A percentile compares a stretch with the other conserved stretches of the same genome.
These are phyloP conservation scores for Starmerella etchellsii DNA, from an alignment of 805 yeast species.

Conservation along the genomic window DNA sequence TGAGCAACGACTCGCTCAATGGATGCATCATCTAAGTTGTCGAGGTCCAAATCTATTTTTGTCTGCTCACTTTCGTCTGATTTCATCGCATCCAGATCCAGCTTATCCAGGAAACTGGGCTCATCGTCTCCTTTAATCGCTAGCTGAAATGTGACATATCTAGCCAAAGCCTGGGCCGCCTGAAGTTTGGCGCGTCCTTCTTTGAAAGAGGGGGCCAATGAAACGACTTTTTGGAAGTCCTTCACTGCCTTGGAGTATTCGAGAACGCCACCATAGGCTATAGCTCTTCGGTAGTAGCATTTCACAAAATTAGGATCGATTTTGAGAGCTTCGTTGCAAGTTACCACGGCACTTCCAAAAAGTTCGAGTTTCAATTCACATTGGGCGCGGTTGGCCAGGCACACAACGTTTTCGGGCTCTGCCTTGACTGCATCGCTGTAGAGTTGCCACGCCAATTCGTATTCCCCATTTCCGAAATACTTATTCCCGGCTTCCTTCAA, in stretches of 20 bases:
- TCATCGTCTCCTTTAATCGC: constrained; percentile 72
- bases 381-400: constrained; percentile 74
- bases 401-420: constrained; percentile 49
- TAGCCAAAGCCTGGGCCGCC: constrained; percentile 52
- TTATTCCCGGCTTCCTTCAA: constrained; percentile 58
- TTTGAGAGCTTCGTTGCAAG: constrained; percentile 58
- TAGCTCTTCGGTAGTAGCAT: constrained; percentile 79
- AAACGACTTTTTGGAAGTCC: constrained; percentile 54
- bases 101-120: constrained; percentile 34
- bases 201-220: constrained; percentile 52
- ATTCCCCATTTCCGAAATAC: constrained; percentile 47
- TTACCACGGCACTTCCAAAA: constrained; percentile 74
- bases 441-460: constrained; percentile 46
- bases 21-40: constrained; percentile 40
- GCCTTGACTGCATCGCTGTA: constrained; percentile 63
- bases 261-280: constrained; percentile 62
- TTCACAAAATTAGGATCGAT: constrained; percentile 57
- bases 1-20: constrained; percentile 50
- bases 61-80: constrained; percentile 39
- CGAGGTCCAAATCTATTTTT: constrained; percentile 34
- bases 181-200: constrained; percentile 49
- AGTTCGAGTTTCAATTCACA: constrained; percentile 76
- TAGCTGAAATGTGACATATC: constrained; percentile 65
- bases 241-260: constrained; percentile 60
- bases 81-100: constrained; percentile 25